These are phyloP conservation scores for Extremus antarcticus DNA, from an alignment of 495 filamentous ascomycete species.

Conservation along the genomic window DNA sequence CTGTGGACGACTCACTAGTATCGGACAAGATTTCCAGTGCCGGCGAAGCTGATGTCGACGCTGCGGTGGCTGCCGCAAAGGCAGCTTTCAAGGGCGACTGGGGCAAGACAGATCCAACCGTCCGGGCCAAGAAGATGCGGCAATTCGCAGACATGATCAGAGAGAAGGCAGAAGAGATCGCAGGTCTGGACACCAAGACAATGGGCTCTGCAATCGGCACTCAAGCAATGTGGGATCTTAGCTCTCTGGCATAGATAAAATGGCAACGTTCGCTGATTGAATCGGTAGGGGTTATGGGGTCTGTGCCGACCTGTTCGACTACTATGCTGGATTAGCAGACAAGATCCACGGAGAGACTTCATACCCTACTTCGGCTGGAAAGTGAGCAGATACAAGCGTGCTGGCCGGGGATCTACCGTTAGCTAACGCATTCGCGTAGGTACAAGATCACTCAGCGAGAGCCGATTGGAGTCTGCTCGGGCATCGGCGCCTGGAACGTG, in stretches of 20 bases:
- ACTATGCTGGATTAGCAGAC: slow-evolving; percentile 6
- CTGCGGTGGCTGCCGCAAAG: slow-evolving; percentile 25
- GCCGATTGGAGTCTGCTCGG: slow-evolving; percentile 26
- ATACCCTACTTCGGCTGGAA: neutral
- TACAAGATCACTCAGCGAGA: slow-evolving; percentile 28
- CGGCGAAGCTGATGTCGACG: slow-evolving; percentile 26
- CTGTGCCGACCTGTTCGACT: slow-evolving; percentile 2
- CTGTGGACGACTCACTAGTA: slow-evolving; percentile 28
- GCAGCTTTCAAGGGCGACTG: slow-evolving; percentile 22
- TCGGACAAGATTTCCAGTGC: slow-evolving; percentile 21
- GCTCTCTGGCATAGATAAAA: neutral
- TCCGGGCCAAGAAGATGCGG: slow-evolving; percentile 19
- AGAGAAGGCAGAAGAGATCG: slow-evolving; percentile 17
- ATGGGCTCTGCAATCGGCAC: slow-evolving; percentile 2
- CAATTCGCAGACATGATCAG: slow-evolving; percentile 32
- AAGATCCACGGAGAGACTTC: slow-evolving; percentile 5
- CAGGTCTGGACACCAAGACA: neutral
- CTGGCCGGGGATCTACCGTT: slow-evolving; percentile 1
- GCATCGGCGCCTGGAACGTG: slow-evolving; percentile 28
- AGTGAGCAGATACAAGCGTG: neutral
- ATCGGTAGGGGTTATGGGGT: neutral
- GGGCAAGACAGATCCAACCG: slow-evolving; percentile 17
- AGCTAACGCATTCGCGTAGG: slow-evolving; percentile 11
- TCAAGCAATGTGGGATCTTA: neutral
- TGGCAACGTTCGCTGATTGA: neutral